Evolutionary conservation across 441 rosid genomes (phyloP).

Genomic region (Erodium trifolium): DNA sequence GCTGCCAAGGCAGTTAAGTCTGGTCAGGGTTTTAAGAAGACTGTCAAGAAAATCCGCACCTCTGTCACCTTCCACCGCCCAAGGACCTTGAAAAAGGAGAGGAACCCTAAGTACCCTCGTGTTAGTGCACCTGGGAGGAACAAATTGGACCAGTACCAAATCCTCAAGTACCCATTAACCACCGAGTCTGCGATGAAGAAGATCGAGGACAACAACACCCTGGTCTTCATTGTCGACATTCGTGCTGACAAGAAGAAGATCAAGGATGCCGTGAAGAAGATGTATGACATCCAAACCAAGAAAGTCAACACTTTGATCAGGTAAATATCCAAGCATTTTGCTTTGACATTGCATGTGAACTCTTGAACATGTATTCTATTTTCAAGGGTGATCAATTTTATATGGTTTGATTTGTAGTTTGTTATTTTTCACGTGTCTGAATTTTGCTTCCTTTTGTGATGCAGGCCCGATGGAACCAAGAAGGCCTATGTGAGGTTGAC

Average conservation of each 20-base stretch:
- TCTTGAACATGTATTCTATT: neutral
- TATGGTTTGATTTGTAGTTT: neutral
- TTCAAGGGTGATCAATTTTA: neutral
- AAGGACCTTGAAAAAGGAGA: slow-evolving; percentile 1
- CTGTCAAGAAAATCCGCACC: slow-evolving; percentile 13
- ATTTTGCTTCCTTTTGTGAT: neutral
- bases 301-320: slow-evolving; percentile 95
- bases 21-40: slow-evolving; percentile 7
- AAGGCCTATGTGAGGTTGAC: slow-evolving; percentile 1
- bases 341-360: too few species aligned
- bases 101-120: too few species aligned
- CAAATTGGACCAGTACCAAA: too few species aligned
- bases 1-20: slow-evolving; percentile 19
- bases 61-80: slow-evolving; percentile 16
- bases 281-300: slow-evolving; percentile 90
- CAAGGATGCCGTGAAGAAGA: slow-evolving; percentile 84
- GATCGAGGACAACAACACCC: slow-evolving; percentile 26
- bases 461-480: slow-evolving; percentile 4
- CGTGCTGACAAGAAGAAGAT: slow-evolving; percentile 38
- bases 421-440: neutral
- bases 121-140: too few species aligned
- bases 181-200: too few species aligned
- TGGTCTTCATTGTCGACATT: slow-evolving; percentile 73
- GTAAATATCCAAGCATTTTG: slow-evolving; percentile 20
- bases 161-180: too few species aligned